Percentiles rank a stretch among this genome's conserved stretches.
phyloP scores from a whole-genome alignment of 306 rosid species.

The Quercus parvula region DNA sequence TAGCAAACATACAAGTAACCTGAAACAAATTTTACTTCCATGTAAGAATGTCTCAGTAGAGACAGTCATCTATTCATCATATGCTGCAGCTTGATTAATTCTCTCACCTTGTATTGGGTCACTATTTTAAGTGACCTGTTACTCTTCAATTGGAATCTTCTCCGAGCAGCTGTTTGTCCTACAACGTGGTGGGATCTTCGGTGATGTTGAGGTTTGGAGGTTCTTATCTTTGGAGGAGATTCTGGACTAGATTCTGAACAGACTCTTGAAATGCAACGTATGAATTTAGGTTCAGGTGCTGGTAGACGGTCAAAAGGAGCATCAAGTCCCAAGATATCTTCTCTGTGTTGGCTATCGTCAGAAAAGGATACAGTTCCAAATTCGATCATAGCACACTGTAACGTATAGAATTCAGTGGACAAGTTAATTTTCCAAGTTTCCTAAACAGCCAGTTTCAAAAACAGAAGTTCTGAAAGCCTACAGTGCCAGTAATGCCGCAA shows the following conservation, averaged over 20 bases:
- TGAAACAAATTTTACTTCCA: not conserved
- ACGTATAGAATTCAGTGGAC: not conserved
- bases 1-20: not conserved
- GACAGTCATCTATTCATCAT: not conserved
- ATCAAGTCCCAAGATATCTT: not conserved
- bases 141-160: constrained; percentile 25
- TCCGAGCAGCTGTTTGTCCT: constrained; percentile 1
- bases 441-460: not conserved
- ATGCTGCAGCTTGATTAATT: constrained; percentile 7
- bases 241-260: not conserved
- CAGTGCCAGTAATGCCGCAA: not conserved
- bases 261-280: not conserved
- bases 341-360: not conserved
- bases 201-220: constrained; percentile 11
- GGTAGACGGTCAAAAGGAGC: constrained; percentile 24
- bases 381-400: not conserved
- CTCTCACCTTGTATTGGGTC: constrained; percentile 44
- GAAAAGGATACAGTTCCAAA: not conserved
- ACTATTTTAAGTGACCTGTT: constrained; percentile 13
- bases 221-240: constrained; percentile 1
- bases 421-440: constrained; percentile 5
- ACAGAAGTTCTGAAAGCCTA: not conserved
- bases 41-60: constrained; percentile 3
- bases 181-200: constrained; percentile 7
- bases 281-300: not conserved